Evolutionary conservation across 345 rosid species (phyloP).

Genomic region (Pistacia atlantica): DNA sequence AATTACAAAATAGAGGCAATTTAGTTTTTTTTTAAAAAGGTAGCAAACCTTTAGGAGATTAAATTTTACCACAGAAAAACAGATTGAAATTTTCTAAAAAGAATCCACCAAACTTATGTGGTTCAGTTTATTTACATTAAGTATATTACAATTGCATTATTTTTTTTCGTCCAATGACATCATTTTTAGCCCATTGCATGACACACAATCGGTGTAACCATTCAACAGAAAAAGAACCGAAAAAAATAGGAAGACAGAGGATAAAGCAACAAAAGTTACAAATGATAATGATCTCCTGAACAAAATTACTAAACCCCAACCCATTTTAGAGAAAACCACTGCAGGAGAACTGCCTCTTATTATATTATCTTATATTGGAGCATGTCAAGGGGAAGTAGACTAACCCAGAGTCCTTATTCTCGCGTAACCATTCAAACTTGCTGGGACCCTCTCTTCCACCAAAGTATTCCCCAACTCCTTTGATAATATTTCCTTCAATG

Average conservation of each 20-base stretch:
- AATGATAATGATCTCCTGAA: neutral
- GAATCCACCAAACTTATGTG: neutral
- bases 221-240: neutral
- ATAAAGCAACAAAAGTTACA: neutral
- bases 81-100: neutral
- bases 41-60: neutral
- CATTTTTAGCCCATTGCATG: too few relatives aligned
- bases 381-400: conserved; percentile 24
- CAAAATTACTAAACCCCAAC: conserved; percentile 4
- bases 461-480: conserved; percentile 88
- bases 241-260: neutral
- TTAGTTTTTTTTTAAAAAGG: neutral
- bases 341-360: conserved; percentile 7
- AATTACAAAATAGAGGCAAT: neutral
- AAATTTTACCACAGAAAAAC: neutral
- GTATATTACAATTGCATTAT: neutral
- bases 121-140: neutral
- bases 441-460: conserved; percentile 99
- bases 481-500: conserved; percentile 75
- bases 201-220: neutral
- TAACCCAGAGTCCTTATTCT: conserved; percentile 79
- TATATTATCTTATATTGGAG: neutral
- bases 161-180: too few relatives aligned
- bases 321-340: neutral
- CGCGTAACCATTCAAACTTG: conserved; percentile 90